Evolutionary conservation across 176 grass and related monocot species (phyloP), one percentile per base, ranked within the genome.

Genomic region (Avena insularis): DNA sequence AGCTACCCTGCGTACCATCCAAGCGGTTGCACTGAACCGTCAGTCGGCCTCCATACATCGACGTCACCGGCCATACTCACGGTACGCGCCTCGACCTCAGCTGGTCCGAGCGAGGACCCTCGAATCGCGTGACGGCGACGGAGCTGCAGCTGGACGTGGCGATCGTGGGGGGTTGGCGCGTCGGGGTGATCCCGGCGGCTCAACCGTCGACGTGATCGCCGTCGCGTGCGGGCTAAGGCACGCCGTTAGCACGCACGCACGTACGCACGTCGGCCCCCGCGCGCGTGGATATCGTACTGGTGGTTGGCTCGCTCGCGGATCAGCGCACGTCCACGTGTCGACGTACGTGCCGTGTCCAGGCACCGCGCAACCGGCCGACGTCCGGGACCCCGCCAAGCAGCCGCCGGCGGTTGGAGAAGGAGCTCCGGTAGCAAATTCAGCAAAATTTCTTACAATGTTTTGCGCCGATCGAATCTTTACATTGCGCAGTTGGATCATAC

Each of bases 211-310:
- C 67, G 67, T 62, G 11, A 63, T 86, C 84, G 62, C 27, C 15
- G 63, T 82, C 88, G 82, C 82, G 61, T 75, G 21, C 69, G 5
- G 68, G 46, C 79, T 57, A 80, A 80, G 82, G 77, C 82, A 85
- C 40, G 82, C 87, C 29, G 69, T 38, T 75, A 7, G 20, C 77
- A 16, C 20, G 46, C 47, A 71, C 43, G 38, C 40, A 40, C 67
- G 66, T 6, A 40, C 38, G 38, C 62, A 69, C 66, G 19, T 59
- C 56, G 60, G 3, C n/a, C 10, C 15, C 20, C 60, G 16, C 61
- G 49, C 23, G 23, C 51, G 50, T 82, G 7, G 47, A n/a, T 9
- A 29, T 45, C 1, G 77, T 47, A 15, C 33, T 7, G 17, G 70
- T 73, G 21, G 76, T 85, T 56, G 71, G 79, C 43, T 64, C 16